A percentile compares a stretch with the other conserved stretches of the same genome.
These are phyloP conservation scores for Puccinia coronata DNA, from an alignment of 1,284 basidiomycete species.

Conservation along the genomic window DNA sequence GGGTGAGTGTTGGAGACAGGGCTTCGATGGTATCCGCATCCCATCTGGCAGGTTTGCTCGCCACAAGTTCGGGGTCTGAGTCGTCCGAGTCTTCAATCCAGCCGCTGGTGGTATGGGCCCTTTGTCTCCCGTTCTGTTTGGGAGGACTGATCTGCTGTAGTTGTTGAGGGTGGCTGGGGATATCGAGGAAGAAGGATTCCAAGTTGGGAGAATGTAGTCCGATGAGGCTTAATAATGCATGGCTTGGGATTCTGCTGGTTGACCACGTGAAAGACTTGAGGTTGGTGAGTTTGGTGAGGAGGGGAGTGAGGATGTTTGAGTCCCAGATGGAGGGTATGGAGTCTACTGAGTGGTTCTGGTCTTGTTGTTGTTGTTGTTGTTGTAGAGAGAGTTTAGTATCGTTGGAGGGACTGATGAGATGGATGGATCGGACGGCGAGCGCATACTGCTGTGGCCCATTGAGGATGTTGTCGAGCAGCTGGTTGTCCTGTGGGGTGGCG, in stretches of 20 bases:
- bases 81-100: conserved; percentile 32
- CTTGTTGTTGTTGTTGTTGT: not conserved
- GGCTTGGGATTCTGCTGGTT: conserved; percentile 1
- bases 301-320: not conserved
- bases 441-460: not conserved
- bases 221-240: not conserved
- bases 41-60: conserved; percentile 24
- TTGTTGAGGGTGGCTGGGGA: not conserved
- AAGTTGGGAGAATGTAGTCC: conserved; percentile 24
- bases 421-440: not conserved
- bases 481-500: not conserved
- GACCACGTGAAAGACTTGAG: conserved; percentile 12
- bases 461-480: conserved; percentile 9
- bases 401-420: not conserved
- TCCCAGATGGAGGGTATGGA: not conserved
- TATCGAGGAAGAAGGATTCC: conserved; percentile 16
- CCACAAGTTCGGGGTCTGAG: not conserved
- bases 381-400: not conserved
- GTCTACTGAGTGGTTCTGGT: not conserved
- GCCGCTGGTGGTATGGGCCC: conserved; percentile 8
- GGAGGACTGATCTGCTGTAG: not conserved
- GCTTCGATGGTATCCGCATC: conserved; percentile 21
- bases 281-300: conserved; percentile 33
- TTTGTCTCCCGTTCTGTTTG: not conserved
- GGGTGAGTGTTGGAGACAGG: conserved; percentile 17